phyloP scores from a whole-genome alignment of 352 stramenopile genomes.

The Halophytophthora batemanensis region DNA sequence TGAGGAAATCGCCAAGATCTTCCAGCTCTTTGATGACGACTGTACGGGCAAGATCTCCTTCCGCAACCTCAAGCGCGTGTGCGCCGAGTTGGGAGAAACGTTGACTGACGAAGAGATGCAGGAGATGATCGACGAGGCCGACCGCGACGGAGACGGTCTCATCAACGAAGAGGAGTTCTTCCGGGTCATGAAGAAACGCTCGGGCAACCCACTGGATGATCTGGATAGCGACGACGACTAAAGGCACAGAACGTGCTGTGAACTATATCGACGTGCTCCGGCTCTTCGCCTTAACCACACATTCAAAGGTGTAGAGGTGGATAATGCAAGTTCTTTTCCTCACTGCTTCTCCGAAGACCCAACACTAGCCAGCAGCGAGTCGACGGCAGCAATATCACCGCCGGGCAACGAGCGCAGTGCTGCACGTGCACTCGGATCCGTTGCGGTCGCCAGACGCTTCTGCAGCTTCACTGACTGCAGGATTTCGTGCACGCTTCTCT shows the following conservation, averaged over 20 bases:
- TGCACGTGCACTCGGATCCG: slow-evolving; percentile 11
- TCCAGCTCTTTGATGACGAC: slow-evolving; percentile 95
- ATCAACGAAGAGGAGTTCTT: slow-evolving; percentile 96
- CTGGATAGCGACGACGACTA: slow-evolving; percentile 89
- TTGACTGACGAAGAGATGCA: slow-evolving; percentile 83
- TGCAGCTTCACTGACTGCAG: slow-evolving; percentile 47
- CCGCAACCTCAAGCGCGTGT: slow-evolving; percentile 93
- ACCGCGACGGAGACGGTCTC: slow-evolving; percentile 90
- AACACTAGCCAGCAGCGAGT: slow-evolving; percentile 26
- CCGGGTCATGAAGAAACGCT: slow-evolving; percentile 94
- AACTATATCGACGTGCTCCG: background rate
- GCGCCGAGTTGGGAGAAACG: slow-evolving; percentile 73
- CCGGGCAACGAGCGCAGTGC: slow-evolving; percentile 7
- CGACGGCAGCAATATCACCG: slow-evolving; percentile 11
- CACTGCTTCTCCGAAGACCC: slow-evolving; percentile 14
- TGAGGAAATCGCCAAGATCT: slow-evolving; percentile 94
- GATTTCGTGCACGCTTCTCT: slow-evolving; percentile 75
- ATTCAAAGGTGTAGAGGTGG: background rate
- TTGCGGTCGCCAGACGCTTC: slow-evolving; percentile 32
- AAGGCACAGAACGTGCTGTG: slow-evolving; percentile 3
- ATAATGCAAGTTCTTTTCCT: slow-evolving; percentile 1
- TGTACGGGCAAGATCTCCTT: slow-evolving; percentile 94
- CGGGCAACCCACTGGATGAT: slow-evolving; percentile 91
- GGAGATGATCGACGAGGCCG: slow-evolving; percentile 96
- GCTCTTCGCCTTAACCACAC: background rate